Percentiles rank a stretch among this genome's conserved stretches.
phyloP scores from a whole-genome alignment of 257 asterid species.

The Paulownia fortunei region DNA sequence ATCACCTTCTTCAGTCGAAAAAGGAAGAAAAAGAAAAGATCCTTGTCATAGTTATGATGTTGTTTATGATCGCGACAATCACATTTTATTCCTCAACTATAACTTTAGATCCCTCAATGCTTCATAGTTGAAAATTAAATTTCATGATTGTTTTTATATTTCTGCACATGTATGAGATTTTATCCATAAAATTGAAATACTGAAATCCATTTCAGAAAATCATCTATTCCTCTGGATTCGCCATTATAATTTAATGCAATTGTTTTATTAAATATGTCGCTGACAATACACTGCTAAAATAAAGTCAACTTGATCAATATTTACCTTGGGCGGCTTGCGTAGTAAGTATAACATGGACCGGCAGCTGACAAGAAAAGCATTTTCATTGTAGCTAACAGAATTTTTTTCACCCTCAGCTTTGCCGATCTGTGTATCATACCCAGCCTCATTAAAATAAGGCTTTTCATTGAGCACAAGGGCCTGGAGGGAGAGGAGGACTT shows the following conservation, averaged over 20 bases:
- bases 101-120: background rate
- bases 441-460: slow-evolving; percentile 96
- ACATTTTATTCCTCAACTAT: too few relatives aligned
- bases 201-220: background rate
- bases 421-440: slow-evolving; percentile 85
- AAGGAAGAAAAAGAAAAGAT: background rate
- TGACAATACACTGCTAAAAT: background rate
- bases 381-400: slow-evolving; percentile 84
- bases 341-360: slow-evolving; percentile 81
- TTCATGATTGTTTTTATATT: too few relatives aligned
- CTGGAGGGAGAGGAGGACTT: slow-evolving; percentile 90
- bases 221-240: background rate
- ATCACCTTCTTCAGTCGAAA: background rate
- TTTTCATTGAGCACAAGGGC: slow-evolving; percentile 92
- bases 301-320: background rate
- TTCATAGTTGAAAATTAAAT: background rate
- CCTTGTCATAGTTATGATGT: background rate
- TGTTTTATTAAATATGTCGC: background rate
- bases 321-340: slow-evolving; percentile 89
- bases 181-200: background rate
- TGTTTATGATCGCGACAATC: background rate
- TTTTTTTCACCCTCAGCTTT: slow-evolving; percentile 90
- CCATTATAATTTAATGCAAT: background rate
- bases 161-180: background rate
- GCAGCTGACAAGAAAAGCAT: slow-evolving; percentile 90